phyloP scores from a whole-genome alignment of 73 alveolate species.

The Effrenium voratum region DNA sequence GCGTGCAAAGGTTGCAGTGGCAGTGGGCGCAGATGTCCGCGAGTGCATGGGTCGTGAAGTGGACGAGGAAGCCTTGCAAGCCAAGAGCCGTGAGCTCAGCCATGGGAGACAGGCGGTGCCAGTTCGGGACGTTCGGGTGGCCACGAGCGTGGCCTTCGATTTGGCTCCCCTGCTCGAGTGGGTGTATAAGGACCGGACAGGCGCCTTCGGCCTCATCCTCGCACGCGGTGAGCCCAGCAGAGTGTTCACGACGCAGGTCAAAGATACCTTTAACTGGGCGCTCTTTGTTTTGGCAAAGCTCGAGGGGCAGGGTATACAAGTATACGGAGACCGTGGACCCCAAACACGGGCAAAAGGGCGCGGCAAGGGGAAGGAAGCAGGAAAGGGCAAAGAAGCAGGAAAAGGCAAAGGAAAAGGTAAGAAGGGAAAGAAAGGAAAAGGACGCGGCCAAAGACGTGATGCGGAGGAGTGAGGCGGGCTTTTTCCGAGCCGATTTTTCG shows the following conservation, averaged over 20 bases:
- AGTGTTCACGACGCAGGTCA: not conserved
- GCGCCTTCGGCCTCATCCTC: not conserved
- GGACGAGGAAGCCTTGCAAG: not conserved
- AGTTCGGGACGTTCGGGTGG: not conserved
- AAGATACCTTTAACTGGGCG: not conserved
- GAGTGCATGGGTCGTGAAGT: not conserved
- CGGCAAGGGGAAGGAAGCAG: not conserved
- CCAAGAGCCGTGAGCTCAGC: not conserved
- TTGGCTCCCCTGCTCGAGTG: not conserved
- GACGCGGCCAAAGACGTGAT: not conserved
- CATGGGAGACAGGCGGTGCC: not conserved
- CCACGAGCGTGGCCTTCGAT: not conserved
- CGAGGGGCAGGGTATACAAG: not conserved
- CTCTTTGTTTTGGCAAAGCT: not conserved
- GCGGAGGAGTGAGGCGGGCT: no score
- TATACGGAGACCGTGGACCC: conserved; percentile 8
- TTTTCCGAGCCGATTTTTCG: no score
- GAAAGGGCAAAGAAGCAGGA: not conserved
- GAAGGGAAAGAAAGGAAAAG: not conserved
- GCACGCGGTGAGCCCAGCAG: not conserved
- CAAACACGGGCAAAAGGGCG: not conserved
- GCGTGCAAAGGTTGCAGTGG: not conserved
- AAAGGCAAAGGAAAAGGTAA: not conserved
- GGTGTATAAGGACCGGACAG: not conserved
- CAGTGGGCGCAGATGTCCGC: not conserved